Base-by-base conservation (phyloP, 805 yeast genomes). In the Sugiyamaella boreocaroliniensis region DNA sequence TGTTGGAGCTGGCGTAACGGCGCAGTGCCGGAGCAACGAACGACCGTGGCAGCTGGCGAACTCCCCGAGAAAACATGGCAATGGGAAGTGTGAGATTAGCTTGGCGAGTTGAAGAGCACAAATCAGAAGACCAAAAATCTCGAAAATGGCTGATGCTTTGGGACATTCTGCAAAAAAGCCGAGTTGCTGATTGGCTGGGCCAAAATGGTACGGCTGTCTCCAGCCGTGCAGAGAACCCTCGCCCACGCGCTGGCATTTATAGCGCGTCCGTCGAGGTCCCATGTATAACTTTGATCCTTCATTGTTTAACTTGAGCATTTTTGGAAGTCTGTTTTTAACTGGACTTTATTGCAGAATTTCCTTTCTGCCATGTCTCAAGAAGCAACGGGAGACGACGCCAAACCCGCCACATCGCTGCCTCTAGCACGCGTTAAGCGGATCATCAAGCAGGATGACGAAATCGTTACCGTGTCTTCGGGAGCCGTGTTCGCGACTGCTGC, bases 401-500 rank as follows among this genome's bases (percentile, higher is more conserved):
- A 14, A 14, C 37, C 37, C 4, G 37, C 12, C 11, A 32, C 48
- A 22, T 18, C 49, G 7, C 58, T 86, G 22, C 95, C 93, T 5
- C 68, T 85, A 42, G 73, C 87, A 2, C 79, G 86, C 57, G 80
- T 86, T 58, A 85, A 84, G 62, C 76, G 82, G 59, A 82, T 86
- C 50, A 77, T 86, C 64, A 85, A 84, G 61, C 76, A 83, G 64
- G 95, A 86, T 64, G 87, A 89, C 14, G 89, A 83, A 40, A 84
- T 83, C 58, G 68, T 75, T 6, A 78, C 83, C 1, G 81, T 87
- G 1, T 80, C 89, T 2, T 83, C 79, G 52, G 73, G 82, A 29
- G 88, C 92, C 0, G 86, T 83, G n/a, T 83, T 80, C 64, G 77
- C 88, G 14, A 73, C 86, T 6, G 88, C 87, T 2, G 75, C 84